Percentiles rank a stretch among this genome's conserved stretches.
Evolutionary conservation across 805 yeast species (phyloP).

Genomic region (Saturnispora sanitii): DNA sequence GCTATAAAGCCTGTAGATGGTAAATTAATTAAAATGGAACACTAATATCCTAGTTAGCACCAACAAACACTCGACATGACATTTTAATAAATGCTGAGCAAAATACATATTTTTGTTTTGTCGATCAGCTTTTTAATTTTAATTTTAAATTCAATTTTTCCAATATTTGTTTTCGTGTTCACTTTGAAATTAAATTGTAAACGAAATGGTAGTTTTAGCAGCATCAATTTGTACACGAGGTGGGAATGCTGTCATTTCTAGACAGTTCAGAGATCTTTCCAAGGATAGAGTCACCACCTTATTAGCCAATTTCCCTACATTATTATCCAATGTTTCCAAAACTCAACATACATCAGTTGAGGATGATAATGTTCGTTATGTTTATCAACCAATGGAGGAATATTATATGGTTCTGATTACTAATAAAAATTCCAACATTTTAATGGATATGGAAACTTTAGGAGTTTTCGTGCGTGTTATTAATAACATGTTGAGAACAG

Average conservation of each 20-base stretch:
- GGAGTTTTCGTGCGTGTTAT: conserved; percentile 77
- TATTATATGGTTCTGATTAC: conserved; percentile 85
- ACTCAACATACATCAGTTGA: conserved; percentile 91
- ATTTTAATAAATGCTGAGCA: too few species aligned
- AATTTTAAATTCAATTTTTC: too few species aligned
- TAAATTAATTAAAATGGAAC: too few species aligned
- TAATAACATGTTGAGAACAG: conserved; percentile 56
- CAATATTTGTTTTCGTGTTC: neutral
- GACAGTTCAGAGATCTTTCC: conserved; percentile 82
- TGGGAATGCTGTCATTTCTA: conserved; percentile 84
- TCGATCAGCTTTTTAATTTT: too few species aligned
- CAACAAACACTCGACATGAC: too few species aligned
- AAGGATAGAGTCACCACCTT: conserved; percentile 80
- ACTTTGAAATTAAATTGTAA: neutral
- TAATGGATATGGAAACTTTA: conserved; percentile 90
- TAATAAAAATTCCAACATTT: conserved; percentile 79
- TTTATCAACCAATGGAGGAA: conserved; percentile 93
- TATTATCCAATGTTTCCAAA: conserved; percentile 54
- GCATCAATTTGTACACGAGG: conserved; percentile 91
- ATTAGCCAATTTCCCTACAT: conserved; percentile 74
- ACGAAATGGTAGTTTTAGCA: conserved; percentile 67
- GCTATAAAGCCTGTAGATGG: too few species aligned
- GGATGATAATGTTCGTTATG: conserved; percentile 83
- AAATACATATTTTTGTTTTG: too few species aligned
- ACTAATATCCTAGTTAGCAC: too few species aligned